Evolutionary conservation across 2,329 filamentous ascomycete genomes (phyloP).

Genomic region (Pseudogymnoascus sp.): DNA sequence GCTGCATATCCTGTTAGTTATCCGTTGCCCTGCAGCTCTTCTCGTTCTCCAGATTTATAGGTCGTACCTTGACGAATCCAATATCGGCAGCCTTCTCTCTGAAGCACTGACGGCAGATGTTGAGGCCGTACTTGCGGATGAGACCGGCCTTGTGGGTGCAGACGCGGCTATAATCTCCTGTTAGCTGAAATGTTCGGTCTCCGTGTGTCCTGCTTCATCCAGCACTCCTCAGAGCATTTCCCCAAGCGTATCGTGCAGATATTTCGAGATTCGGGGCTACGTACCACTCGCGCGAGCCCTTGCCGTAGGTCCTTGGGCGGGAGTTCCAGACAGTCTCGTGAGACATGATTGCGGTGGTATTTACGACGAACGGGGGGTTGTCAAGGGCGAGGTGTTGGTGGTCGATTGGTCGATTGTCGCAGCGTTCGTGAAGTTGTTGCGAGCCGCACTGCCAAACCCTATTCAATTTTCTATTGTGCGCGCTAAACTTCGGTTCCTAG

Average conservation of each 20-base stretch:
- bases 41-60: not conserved
- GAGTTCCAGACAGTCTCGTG: slow-evolving; percentile 99
- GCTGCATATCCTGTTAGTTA: slow-evolving; percentile 11
- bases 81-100: slow-evolving; percentile 65
- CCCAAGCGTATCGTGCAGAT: slow-evolving; percentile 18
- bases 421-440: slow-evolving; percentile 8
- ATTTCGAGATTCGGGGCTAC: slow-evolving; percentile 27
- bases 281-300: slow-evolving; percentile 90
- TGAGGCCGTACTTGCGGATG: slow-evolving; percentile 98
- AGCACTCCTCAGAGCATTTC: slow-evolving; percentile 17
- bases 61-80: slow-evolving; percentile 60
- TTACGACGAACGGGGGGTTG: slow-evolving; percentile 10
- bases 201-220: not conserved
- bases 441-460: slow-evolving; percentile 7
- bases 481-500: slow-evolving; percentile 9
- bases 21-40: not conserved
- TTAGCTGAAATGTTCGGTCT: slow-evolving; percentile 15
- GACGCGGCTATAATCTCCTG: slow-evolving; percentile 51
- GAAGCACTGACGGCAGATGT: slow-evolving; percentile 77
- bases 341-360: slow-evolving; percentile 52
- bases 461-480: slow-evolving; percentile 8
- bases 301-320: slow-evolving; percentile 93
- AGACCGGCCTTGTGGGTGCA: slow-evolving; percentile 97
- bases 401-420: slow-evolving; percentile 9
- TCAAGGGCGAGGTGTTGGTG: slow-evolving; percentile 7